Conservation (phyloP, 768 basidiomycete genomes). For the Suillus occidentalis region DNA sequence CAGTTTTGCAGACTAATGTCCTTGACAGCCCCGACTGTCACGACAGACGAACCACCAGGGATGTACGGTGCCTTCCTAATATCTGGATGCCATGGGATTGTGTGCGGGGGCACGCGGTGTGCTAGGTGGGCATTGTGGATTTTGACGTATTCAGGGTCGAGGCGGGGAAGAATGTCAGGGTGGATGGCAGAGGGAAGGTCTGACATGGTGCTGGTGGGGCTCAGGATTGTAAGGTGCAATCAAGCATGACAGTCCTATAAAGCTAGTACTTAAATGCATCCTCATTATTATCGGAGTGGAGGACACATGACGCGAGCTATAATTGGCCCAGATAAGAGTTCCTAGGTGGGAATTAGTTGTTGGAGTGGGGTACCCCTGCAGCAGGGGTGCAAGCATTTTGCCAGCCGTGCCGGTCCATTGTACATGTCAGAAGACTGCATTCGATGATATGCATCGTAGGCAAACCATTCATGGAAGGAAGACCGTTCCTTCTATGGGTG, state of each 20-base stretch:
- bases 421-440: too few relatives aligned
- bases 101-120: conserved; percentile 48
- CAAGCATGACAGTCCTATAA: neutral
- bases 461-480: neutral
- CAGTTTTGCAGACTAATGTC: conserved; percentile 52
- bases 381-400: too few relatives aligned
- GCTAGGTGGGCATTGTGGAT: conserved; percentile 55
- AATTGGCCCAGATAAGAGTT: neutral
- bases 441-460: neutral
- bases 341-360: neutral
- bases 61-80: conserved; percentile 52
- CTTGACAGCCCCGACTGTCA: conserved; percentile 52
- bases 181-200: conserved; percentile 51
- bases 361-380: too few relatives aligned
- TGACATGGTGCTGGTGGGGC: conserved; percentile 10
- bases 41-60: conserved; percentile 53
- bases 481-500: too few relatives aligned
- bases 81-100: conserved; percentile 57
- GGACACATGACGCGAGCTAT: neutral
- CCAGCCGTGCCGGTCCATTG: too few relatives aligned
- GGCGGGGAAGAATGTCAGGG: conserved; percentile 51
- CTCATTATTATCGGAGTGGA: neutral
- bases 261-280: neutral
- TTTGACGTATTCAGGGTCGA: conserved; percentile 64
- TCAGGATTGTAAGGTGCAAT: neutral